Conservation (phyloP, 176 grass and related monocot species). For the Oryza meridionalis region DNA sequence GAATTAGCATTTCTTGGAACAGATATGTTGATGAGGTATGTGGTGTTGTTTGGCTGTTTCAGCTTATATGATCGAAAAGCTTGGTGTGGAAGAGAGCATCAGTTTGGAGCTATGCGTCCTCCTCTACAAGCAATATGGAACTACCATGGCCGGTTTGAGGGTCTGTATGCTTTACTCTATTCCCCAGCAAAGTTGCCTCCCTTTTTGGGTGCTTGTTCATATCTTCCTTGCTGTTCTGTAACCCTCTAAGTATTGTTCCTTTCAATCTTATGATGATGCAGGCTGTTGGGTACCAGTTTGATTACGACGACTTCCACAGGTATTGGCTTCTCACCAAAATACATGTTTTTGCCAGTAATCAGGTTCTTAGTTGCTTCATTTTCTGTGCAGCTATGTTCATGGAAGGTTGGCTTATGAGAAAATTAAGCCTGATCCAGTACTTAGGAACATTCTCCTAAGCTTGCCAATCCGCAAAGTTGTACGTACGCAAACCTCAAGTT, state of each 20-base stretch:
- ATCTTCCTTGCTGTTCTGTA: not conserved
- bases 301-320: slow-evolving; percentile 83
- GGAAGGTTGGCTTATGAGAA: slow-evolving; percentile 79
- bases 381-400: slow-evolving; percentile 79
- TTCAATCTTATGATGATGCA: slow-evolving; percentile 29
- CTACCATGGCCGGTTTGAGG: slow-evolving; percentile 86
- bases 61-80: slow-evolving; percentile 86
- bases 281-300: slow-evolving; percentile 82
- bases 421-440: slow-evolving; percentile 72
- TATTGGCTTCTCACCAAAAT: slow-evolving; percentile 25
- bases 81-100: slow-evolving; percentile 65
- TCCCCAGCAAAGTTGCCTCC: not conserved
- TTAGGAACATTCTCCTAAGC: slow-evolving; percentile 76
- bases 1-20: not conserved
- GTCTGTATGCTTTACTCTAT: slow-evolving; percentile 33
- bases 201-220: not conserved
- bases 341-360: not conserved
- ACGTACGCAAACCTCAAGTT: not conserved
- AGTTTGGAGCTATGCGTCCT: slow-evolving; percentile 66
- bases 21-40: not conserved
- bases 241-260: not conserved
- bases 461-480: slow-evolving; percentile 87
- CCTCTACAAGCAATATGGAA: slow-evolving; percentile 95
- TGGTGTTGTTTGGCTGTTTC: not conserved
- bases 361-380: not conserved